phyloP scores from a whole-genome alignment of 495 filamentous ascomycete genomes.

The Penicillium ucsense region DNA sequence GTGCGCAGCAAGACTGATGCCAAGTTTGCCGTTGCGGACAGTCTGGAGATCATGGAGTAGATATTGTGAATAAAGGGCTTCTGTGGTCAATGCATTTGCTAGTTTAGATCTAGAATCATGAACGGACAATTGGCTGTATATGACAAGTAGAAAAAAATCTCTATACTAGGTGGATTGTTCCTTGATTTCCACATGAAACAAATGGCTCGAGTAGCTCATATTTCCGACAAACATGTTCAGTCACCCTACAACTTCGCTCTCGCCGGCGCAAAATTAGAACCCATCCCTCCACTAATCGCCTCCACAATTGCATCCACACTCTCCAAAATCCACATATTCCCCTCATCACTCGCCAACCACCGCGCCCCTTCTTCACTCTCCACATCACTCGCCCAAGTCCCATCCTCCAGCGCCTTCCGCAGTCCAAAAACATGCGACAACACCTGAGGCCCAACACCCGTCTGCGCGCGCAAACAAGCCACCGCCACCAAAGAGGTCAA shows the following conservation, averaged over 20 bases:
- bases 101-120: too few relatives aligned
- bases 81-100: background rate
- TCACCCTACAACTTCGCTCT: constrained; percentile 36
- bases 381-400: constrained; percentile 41
- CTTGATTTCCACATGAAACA: too few relatives aligned
- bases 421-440: constrained; percentile 65
- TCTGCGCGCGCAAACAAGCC: constrained; percentile 60
- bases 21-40: constrained; percentile 60
- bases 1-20: constrained; percentile 79
- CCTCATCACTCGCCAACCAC: constrained; percentile 65
- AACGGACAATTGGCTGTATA: too few relatives aligned
- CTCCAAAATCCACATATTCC: constrained; percentile 59
- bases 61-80: background rate
- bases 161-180: too few relatives aligned
- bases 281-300: constrained; percentile 47
- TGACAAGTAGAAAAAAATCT: too few relatives aligned
- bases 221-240: too few relatives aligned
- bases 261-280: constrained; percentile 51
- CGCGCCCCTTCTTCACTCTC: constrained; percentile 44
- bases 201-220: too few relatives aligned
- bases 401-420: constrained; percentile 62
- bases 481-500: constrained; percentile 61
- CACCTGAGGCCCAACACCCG: constrained; percentile 71
- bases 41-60: constrained; percentile 68
- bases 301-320: constrained; percentile 60